phyloP scores from a whole-genome alignment of 371 early-diverging fungal genomes.

The Rhizopus sp. region DNA sequence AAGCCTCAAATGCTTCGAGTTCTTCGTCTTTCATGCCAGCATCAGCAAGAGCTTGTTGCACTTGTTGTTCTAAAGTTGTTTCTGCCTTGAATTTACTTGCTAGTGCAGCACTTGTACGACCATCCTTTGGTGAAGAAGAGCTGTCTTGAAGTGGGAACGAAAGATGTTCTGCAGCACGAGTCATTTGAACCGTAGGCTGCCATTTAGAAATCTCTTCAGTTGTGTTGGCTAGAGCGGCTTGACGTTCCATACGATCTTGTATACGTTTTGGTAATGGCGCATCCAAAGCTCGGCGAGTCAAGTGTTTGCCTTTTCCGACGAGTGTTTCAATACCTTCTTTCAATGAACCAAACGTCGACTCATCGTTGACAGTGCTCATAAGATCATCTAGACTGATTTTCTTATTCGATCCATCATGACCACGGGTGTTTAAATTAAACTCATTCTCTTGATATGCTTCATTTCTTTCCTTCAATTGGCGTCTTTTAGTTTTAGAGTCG shows the following conservation, averaged over 20 bases:
- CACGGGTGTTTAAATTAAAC: conserved; percentile 68
- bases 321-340: conserved; percentile 66
- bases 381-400: conserved; percentile 79
- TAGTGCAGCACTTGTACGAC: conserved; percentile 51
- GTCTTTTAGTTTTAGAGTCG: conserved; percentile 41
- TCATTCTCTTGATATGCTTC: conserved; percentile 81
- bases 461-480: conserved; percentile 58
- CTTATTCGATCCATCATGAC: conserved; percentile 37
- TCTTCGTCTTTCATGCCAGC: conserved; percentile 81
- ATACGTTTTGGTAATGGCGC: conserved; percentile 84
- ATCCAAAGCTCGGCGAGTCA: conserved; percentile 57
- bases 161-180: conserved; percentile 86
- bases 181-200: conserved; percentile 79
- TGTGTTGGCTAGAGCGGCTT: conserved; percentile 79
- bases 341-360: conserved; percentile 57
- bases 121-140: conserved; percentile 26
- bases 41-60: conserved; percentile 65
- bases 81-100: conserved; percentile 61
- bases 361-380: conserved; percentile 66
- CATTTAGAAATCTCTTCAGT: conserved; percentile 85
- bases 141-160: conserved; percentile 63
- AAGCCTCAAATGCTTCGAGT: conserved; percentile 79
- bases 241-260: conserved; percentile 83
- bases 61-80: conserved; percentile 81
- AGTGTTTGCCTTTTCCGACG: conserved; percentile 52